Evolutionary conservation across 352 stramenopile genomes (phyloP), one percentile per base, ranked within the genome.

Genomic region (Phytophthora pseudosyringae): DNA sequence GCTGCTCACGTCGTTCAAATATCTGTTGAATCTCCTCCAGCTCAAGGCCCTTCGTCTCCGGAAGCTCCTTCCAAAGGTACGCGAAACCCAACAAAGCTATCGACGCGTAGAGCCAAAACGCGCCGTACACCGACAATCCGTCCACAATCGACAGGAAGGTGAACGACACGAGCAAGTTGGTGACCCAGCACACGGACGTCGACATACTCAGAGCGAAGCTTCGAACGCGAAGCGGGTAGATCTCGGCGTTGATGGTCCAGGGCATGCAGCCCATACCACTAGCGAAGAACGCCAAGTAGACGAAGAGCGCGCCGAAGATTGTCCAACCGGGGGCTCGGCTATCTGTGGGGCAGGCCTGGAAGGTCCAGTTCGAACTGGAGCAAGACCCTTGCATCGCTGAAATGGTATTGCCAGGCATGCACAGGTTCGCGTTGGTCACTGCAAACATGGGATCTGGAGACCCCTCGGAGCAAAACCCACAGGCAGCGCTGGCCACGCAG

Each of bases 201-300:
- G 93, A 85, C 11, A 95, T 72, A 50, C 89, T 97, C 11, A 98
- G 81, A 7, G 86, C 89, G 18, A 97, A 83, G 43, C 88, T 97
- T 43, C 96, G 93, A 16, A 91, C 87, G 28, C 87, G 78, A 4
- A 97, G 71, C 3, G 93, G 91, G 70, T 98, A 99, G 61, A 99
- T 98, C 74, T 99, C 96, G 13, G 89, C 87, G 68, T 98, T 98
- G 64, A 99, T 95, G 0, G 94, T 98, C 95, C 95, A 99, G 0
- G 95, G 94, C 76, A 98, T 91, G 35, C 80, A 91, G 6, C 88
- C 87, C 87, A 95, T 95, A 41, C 86, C 83, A 35, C 80, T 90
- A 4, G 86, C 86, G 62, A 94, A 94, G 57, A 66, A 91, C 9
- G 86, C 83, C 7, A 94, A 62, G 69, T 92, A 94, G 26, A 91